Conservation (phyloP, 2,329 filamentous ascomycete species). For the Penicillium hordei region DNA sequence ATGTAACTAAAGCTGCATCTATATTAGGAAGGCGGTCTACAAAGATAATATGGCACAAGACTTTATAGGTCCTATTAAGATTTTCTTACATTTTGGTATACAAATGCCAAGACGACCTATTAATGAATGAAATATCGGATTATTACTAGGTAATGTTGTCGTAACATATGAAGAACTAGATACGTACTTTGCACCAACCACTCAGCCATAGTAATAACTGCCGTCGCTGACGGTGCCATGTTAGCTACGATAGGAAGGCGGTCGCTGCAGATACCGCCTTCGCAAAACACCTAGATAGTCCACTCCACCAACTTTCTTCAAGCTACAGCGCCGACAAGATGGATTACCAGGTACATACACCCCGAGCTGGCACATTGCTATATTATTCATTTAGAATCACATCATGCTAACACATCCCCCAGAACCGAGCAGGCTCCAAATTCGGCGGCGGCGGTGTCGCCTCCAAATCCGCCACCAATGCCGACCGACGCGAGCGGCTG, state of each 20-base stretch:
- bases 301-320: conserved; percentile 11
- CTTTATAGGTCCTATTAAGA: background rate
- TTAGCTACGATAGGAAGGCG: background rate
- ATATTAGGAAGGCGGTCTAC: conserved; percentile 1
- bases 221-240: too few relatives aligned
- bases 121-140: too few relatives aligned
- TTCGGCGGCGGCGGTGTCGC: conserved; percentile 97
- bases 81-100: background rate
- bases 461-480: conserved; percentile 88
- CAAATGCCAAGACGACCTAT: background rate
- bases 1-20: background rate
- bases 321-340: conserved; percentile 31
- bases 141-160: background rate
- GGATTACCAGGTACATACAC: conserved; percentile 52
- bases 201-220: background rate
- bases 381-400: background rate
- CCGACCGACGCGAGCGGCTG: conserved; percentile 93
- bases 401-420: conserved; percentile 26
- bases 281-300: conserved; percentile 12
- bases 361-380: too few relatives aligned
- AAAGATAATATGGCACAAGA: background rate
- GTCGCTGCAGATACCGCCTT: background rate
- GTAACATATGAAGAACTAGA: background rate
- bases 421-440: conserved; percentile 95
- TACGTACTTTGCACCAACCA: background rate